Conservation (phyloP, 2,329 filamentous ascomycete species). For the Nectriaceae sp. region DNA sequence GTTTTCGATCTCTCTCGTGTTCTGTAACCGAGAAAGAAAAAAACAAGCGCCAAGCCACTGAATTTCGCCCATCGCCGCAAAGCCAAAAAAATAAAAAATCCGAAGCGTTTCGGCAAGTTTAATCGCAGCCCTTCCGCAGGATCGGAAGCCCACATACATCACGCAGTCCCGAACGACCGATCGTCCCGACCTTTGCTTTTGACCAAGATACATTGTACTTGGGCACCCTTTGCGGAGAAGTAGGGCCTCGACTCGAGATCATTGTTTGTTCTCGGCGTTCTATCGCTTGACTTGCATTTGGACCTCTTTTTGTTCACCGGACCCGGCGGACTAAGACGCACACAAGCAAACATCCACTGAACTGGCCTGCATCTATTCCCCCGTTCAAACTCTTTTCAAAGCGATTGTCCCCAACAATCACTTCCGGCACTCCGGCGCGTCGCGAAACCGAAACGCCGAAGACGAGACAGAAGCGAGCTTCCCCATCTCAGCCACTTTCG, state of each 20-base stretch:
- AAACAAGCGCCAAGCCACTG: too few species aligned
- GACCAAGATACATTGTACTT: not conserved
- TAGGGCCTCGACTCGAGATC: not conserved
- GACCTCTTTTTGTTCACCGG: not conserved
- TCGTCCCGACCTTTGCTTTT: not conserved
- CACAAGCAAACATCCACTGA: not conserved
- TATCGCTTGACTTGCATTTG: not conserved
- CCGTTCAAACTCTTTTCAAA: too few species aligned
- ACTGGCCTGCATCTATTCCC: too few species aligned
- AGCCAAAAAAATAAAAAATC: not conserved
- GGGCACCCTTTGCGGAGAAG: not conserved
- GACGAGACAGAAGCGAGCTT: slow-evolving; percentile 15
- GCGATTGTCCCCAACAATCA: too few species aligned
- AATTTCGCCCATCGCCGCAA: not conserved
- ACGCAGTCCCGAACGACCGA: not conserved
- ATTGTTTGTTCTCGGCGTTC: too few species aligned
- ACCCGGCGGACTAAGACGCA: not conserved
- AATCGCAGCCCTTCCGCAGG: not conserved
- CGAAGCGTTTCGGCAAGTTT: not conserved
- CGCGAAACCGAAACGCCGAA: slow-evolving; percentile 18
- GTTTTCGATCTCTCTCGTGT: too few species aligned
- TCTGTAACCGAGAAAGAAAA: too few species aligned
- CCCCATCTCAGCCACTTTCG: not conserved
- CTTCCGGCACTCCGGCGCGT: slow-evolving; percentile 11
- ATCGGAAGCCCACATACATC: not conserved